Conservation (phyloP, 495 filamentous ascomycete species). For the Penicillium lagena region DNA sequence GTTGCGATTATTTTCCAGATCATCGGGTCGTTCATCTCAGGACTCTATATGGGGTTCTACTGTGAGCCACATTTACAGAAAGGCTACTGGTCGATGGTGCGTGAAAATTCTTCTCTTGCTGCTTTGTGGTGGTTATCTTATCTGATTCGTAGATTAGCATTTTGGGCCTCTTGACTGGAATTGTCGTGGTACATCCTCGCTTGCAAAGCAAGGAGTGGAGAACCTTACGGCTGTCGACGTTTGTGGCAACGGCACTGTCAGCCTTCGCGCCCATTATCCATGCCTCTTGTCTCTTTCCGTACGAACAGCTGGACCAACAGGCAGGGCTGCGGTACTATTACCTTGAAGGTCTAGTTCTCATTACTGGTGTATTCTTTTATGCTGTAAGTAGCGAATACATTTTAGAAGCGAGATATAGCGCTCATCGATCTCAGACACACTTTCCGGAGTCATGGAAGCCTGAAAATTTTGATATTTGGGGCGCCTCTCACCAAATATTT, state of each 20-base stretch:
- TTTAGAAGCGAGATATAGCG: background rate
- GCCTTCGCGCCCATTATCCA: slow-evolving; percentile 43
- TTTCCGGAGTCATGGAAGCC: slow-evolving; percentile 12
- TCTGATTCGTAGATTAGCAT: no score
- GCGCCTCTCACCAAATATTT: background rate
- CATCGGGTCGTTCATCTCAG: slow-evolving; percentile 16
- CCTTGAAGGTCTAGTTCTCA: slow-evolving; percentile 24
- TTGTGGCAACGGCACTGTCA: slow-evolving; percentile 40
- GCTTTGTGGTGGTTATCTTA: no score
- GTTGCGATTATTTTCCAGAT: slow-evolving; percentile 12
- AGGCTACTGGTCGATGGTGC: slow-evolving; percentile 13
- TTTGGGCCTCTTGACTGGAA: no score
- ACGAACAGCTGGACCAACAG: slow-evolving; percentile 22
- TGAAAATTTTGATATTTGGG: slow-evolving; percentile 11
- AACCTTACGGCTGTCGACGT: slow-evolving; percentile 30
- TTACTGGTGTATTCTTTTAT: slow-evolving; percentile 6
- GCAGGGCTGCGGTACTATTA: slow-evolving; percentile 42
- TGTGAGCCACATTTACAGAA: slow-evolving; percentile 7
- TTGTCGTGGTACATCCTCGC: background rate
- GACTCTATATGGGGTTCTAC: slow-evolving; percentile 18
- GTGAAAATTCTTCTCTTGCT: background rate
- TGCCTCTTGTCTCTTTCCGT: slow-evolving; percentile 29
- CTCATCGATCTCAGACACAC: slow-evolving; percentile 1
- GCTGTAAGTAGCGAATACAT: background rate
- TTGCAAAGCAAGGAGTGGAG: slow-evolving; percentile 11